Evolutionary conservation across 768 basidiomycete genomes (phyloP).

Genomic region (Termitomyces sp.): DNA sequence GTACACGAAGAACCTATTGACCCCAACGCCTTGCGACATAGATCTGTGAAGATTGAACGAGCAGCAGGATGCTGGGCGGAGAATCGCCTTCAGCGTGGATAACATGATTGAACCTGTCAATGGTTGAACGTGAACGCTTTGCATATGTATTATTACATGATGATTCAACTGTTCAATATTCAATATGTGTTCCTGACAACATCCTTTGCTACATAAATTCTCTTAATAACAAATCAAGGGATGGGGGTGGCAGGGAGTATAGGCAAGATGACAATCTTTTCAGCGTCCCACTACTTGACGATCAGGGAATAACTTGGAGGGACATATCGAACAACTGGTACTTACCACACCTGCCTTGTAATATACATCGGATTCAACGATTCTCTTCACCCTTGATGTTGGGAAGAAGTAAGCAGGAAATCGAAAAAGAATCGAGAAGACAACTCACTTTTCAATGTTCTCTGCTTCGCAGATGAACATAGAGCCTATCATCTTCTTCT

Average conservation of each 20-base stretch:
- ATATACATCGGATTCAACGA: constrained; percentile 39
- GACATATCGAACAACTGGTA: background rate
- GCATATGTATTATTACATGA: too few relatives aligned
- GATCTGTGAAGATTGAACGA: background rate
- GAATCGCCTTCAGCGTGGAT: constrained; percentile 2
- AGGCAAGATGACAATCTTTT: constrained; percentile 48
- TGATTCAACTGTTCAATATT: too few relatives aligned
- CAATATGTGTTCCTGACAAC: too few relatives aligned
- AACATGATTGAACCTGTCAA: background rate
- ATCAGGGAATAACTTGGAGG: background rate
- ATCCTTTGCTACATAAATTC: background rate
- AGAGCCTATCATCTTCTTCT: constrained; percentile 62
- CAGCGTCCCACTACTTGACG: constrained; percentile 50
- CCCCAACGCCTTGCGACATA: constrained; percentile 5
- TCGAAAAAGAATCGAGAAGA: background rate
- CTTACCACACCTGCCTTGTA: constrained; percentile 39
- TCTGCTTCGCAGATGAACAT: constrained; percentile 52
- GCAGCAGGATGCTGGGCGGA: background rate
- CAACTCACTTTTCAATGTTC: constrained; percentile 41
- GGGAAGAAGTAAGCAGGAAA: background rate
- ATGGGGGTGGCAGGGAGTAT: constrained; percentile 31
- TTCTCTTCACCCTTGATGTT: constrained; percentile 30
- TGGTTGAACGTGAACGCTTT: background rate
- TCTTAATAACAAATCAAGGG: background rate
- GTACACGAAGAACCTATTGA: constrained; percentile 45